Percentiles rank a stretch among this genome's conserved stretches.
Evolutionary conservation across 139 green algal genomes (phyloP).

Genomic region (Zygnema cylindricum): DNA sequence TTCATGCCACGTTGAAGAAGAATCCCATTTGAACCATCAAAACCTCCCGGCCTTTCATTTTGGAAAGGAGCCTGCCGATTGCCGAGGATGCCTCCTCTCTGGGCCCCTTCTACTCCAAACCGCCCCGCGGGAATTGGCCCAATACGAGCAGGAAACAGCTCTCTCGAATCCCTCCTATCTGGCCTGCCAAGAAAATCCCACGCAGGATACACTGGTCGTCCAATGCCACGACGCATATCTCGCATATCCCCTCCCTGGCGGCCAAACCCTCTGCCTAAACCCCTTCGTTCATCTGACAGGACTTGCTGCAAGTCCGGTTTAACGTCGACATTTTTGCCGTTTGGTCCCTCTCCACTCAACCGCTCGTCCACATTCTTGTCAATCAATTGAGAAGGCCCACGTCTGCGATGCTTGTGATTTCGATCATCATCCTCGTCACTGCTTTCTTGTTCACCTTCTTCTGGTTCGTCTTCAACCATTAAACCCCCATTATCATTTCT

Average conservation of each 20-base stretch:
- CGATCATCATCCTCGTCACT: conserved; percentile 55
- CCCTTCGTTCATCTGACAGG: background rate
- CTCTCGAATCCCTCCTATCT: background rate
- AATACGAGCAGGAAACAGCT: background rate
- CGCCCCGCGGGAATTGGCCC: background rate
- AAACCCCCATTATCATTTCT: background rate
- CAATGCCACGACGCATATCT: background rate
- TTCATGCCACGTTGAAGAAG: background rate
- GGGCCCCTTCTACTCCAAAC: background rate
- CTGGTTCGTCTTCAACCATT: background rate
- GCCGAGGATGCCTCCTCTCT: background rate
- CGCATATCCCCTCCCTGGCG: background rate
- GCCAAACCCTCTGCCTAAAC: background rate
- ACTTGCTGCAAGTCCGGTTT: background rate
- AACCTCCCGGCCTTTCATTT: no score
- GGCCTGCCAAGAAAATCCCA: background rate
- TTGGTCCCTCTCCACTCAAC: background rate
- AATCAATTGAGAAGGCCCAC: conserved; percentile 4
- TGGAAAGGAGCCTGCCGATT: background rate
- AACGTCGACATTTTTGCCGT: background rate
- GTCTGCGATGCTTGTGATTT: conserved; percentile 54
- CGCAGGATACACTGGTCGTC: background rate
- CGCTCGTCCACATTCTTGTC: background rate
- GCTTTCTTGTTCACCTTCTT: conserved; percentile 31
- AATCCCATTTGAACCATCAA: conserved; percentile 9